Conservation (phyloP, 2,329 filamentous ascomycete genomes). For the Aspergillus candidus region DNA sequence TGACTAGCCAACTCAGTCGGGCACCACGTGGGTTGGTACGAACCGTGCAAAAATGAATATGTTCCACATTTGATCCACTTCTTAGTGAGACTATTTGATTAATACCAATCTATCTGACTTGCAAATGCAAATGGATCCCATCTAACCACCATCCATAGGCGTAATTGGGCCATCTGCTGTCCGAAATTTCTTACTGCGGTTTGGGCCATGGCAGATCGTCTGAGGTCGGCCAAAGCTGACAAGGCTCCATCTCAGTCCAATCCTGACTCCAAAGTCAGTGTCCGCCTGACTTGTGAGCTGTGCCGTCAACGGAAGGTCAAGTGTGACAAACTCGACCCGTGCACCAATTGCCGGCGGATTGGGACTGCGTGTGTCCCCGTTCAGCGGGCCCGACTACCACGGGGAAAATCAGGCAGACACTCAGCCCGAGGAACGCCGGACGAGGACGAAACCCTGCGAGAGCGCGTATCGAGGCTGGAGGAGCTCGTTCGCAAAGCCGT, state of each 20-base stretch:
- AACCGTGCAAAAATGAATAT: too few relatives aligned
- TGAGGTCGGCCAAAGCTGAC: not conserved
- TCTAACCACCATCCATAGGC: not conserved
- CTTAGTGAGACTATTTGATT: too few relatives aligned
- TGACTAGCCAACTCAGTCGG: too few relatives aligned
- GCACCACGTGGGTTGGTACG: too few relatives aligned
- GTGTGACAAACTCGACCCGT: conserved; percentile 30
- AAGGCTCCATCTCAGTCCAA: not conserved
- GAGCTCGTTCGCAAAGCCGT: conserved; percentile 12
- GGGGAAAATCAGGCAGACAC: conserved; percentile 22
- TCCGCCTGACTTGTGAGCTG: conserved; percentile 26
- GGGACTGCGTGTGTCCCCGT: conserved; percentile 24
- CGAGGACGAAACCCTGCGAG: conserved; percentile 13
- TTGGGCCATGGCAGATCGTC: conserved; percentile 5
- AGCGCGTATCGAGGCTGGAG: conserved; percentile 23
- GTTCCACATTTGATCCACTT: too few relatives aligned
- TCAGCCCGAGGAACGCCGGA: conserved; percentile 11
- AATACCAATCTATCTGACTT: too few relatives aligned
- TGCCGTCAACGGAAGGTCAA: conserved; percentile 30
- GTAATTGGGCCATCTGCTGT: not conserved
- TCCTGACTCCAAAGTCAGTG: conserved; percentile 12
- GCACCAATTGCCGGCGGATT: conserved; percentile 24
- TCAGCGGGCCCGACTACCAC: conserved; percentile 27
- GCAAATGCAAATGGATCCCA: too few relatives aligned
- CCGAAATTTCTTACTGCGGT: not conserved